These are phyloP conservation scores for Fusarium tuaranense DNA, from an alignment of 2,329 filamentous ascomycete species.

Conservation along the genomic window DNA sequence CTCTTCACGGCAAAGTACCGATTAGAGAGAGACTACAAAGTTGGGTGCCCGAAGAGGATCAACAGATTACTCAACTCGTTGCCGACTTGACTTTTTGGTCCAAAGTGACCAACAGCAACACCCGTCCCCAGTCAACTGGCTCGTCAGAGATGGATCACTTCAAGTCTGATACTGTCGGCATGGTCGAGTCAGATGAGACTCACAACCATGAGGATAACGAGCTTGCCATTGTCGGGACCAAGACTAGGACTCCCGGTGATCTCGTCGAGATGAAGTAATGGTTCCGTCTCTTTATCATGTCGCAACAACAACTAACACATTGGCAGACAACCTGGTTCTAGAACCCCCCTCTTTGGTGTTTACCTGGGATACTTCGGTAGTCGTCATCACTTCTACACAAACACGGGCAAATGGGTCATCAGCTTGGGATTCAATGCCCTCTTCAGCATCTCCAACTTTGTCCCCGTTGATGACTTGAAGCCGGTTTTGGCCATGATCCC, in stretches of 20 bases:
- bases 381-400: slow-evolving; percentile 66
- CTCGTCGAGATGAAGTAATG: slow-evolving; percentile 61
- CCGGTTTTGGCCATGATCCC: slow-evolving; percentile 51
- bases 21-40: slow-evolving; percentile 38
- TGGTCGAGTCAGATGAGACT: slow-evolving; percentile 43
- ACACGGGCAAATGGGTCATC: slow-evolving; percentile 62
- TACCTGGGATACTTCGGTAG: slow-evolving; percentile 64
- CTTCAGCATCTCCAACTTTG: slow-evolving; percentile 64
- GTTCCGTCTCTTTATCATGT: background rate
- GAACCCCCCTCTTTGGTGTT: slow-evolving; percentile 62
- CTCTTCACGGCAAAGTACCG: slow-evolving; percentile 19
- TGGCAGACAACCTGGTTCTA: slow-evolving; percentile 49
- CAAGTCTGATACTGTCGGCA: slow-evolving; percentile 34
- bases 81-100: slow-evolving; percentile 43
- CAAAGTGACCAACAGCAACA: slow-evolving; percentile 47
- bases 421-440: slow-evolving; percentile 56
- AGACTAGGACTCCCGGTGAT: slow-evolving; percentile 57
- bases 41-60: slow-evolving; percentile 30
- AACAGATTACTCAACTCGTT: slow-evolving; percentile 20
- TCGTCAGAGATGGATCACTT: slow-evolving; percentile 48
- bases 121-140: slow-evolving; percentile 49
- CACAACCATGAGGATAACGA: slow-evolving; percentile 45
- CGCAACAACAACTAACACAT: slow-evolving; percentile 22
- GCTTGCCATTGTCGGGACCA: slow-evolving; percentile 41
- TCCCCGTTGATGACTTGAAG: slow-evolving; percentile 53